Conservation (phyloP, 305 asterid genomes). For the Fraxinus albicans region DNA sequence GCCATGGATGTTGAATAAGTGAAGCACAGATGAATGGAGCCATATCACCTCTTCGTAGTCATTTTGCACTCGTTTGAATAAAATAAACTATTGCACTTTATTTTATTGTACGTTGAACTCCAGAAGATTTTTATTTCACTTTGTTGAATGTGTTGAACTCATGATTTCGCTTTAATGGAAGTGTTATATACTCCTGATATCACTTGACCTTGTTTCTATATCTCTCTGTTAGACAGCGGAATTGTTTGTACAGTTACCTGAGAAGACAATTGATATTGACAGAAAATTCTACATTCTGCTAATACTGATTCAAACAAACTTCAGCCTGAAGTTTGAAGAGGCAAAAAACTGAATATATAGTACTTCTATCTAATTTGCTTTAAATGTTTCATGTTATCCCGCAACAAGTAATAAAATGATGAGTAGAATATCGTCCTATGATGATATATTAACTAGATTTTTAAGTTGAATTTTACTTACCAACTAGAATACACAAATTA, state of each 20-base stretch:
- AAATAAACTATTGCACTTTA: background rate
- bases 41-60: background rate
- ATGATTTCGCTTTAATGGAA: background rate
- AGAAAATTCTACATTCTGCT: background rate
- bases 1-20: background rate
- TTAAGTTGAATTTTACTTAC: background rate
- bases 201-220: background rate
- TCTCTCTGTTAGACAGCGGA: background rate
- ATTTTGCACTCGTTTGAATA: background rate
- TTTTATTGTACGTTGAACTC: background rate
- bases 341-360: too few relatives aligned
- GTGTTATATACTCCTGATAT: background rate
- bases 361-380: background rate
- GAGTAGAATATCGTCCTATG: too few relatives aligned
- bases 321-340: background rate
- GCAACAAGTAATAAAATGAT: too few relatives aligned
- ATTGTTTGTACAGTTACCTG: background rate
- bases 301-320: background rate
- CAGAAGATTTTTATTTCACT: too few relatives aligned
- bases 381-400: too few relatives aligned
- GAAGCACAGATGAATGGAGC: background rate
- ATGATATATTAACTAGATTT: too few relatives aligned
- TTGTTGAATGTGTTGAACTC: background rate
- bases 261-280: background rate
- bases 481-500: background rate